Percentiles rank a stretch among this genome's conserved stretches.
phyloP scores from a whole-genome alignment of 2,329 filamentous ascomycete species.

The Xylariales sp. region DNA sequence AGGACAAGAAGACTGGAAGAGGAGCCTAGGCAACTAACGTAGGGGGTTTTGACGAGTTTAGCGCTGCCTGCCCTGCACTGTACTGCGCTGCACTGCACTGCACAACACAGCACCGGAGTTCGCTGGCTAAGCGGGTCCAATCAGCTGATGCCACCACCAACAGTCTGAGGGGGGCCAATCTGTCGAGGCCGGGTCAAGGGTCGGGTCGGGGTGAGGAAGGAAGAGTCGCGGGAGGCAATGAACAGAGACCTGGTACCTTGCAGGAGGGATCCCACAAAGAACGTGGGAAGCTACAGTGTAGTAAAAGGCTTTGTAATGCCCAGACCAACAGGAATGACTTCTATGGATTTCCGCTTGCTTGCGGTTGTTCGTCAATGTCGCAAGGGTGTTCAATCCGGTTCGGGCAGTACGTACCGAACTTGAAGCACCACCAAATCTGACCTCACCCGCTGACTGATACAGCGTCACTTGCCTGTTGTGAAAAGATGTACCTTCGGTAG shows the following conservation, averaged over 20 bases:
- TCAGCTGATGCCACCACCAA: constrained; percentile 19
- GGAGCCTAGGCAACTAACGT: no score
- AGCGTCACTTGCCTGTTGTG: constrained; percentile 12
- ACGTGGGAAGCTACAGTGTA: no score
- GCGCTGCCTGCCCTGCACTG: constrained; percentile 15
- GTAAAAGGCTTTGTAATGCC: no score
- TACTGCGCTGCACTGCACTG: not conserved
- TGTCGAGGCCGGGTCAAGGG: not conserved
- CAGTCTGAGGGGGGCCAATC: not conserved
- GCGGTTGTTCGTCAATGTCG: no score
- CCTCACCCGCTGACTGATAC: constrained; percentile 14
- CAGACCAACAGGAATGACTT: no score
- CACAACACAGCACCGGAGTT: constrained; percentile 7
- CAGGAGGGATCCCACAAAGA: no score
- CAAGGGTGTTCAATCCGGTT: not conserved
- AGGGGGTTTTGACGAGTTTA: constrained; percentile 15
- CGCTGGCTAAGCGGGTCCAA: constrained; percentile 15
- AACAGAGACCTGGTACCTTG: no score
- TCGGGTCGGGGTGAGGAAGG: not conserved
- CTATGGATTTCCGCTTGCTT: not conserved
- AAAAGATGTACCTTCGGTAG: constrained; percentile 6
- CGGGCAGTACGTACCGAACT: constrained; percentile 11
- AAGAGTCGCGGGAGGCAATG: no score
- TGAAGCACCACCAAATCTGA: constrained; percentile 1
- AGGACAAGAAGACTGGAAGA: no score